A percentile compares a stretch with the other conserved stretches of the same genome.
These are phyloP conservation scores for Xylaria sp. DNA, from an alignment of 2,329 filamentous ascomycete genomes.

Conservation along the genomic window DNA sequence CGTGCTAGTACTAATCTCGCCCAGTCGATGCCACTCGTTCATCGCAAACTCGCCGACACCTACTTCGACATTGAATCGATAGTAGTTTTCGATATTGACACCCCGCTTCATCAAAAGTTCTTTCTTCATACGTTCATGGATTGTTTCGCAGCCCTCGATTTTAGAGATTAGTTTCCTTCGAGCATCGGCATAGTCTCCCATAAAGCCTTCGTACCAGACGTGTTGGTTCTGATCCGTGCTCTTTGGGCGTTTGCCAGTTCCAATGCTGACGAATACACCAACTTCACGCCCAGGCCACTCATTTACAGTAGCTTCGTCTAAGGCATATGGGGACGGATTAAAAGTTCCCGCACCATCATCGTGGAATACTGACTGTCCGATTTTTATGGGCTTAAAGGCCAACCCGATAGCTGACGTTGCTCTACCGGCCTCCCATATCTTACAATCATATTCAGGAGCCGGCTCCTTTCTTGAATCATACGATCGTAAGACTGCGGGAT, in stretches of 20 bases:
- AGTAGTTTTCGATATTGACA: slow-evolving; percentile 91
- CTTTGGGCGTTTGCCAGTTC: slow-evolving; percentile 85
- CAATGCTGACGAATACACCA: slow-evolving; percentile 90
- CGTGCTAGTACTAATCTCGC: slow-evolving; percentile 94
- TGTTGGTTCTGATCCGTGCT: slow-evolving; percentile 75
- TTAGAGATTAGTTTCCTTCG: slow-evolving; percentile 85
- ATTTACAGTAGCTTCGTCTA: slow-evolving; percentile 91
- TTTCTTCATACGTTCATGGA: slow-evolving; percentile 85
- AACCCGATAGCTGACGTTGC: slow-evolving; percentile 92
- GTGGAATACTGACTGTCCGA: slow-evolving; percentile 93
- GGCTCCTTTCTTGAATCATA: slow-evolving; percentile 96
- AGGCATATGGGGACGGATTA: slow-evolving; percentile 84
- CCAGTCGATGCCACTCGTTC: slow-evolving; percentile 97
- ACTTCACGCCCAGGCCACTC: slow-evolving; percentile 96
- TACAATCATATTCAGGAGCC: slow-evolving; percentile 90
- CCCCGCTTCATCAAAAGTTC: slow-evolving; percentile 81
- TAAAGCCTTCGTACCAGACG: slow-evolving; percentile 93
- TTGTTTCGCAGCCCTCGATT: slow-evolving; percentile 94
- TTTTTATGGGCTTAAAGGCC: slow-evolving; percentile 94
- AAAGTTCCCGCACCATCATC: slow-evolving; percentile 93
- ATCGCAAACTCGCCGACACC: slow-evolving; percentile 97
- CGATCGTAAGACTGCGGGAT: slow-evolving; percentile 82
- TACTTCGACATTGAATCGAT: slow-evolving; percentile 94
- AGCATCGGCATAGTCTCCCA: slow-evolving; percentile 93
- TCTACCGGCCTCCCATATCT: slow-evolving; percentile 95